Evolutionary conservation across 495 filamentous ascomycete species (phyloP), one percentile per base, ranked within the genome.

Genomic region (Annulohypoxylon nitens): DNA sequence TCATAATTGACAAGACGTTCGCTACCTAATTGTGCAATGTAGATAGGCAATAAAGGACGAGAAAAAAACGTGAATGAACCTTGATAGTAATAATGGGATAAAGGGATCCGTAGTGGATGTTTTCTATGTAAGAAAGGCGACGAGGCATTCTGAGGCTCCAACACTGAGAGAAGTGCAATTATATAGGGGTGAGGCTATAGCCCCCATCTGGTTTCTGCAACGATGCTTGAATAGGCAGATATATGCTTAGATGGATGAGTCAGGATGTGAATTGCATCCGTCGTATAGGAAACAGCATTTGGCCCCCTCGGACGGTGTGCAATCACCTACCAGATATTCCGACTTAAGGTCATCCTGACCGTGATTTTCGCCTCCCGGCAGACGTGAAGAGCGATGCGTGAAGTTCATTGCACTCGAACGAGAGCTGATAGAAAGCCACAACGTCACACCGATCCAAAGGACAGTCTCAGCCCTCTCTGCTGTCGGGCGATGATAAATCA

Each of bases 131-230:
- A 50, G 18, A 50, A 50, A 50, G 47, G 18, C 7, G 47, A 20
- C 47, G 20, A 50, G 47, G 47, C 47, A 50, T 20, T 47, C 6
- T 20, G 47, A 20, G 47, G 47, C 14, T 50, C 47, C 6, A 50
- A 50, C 16, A 50, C 16, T 20, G 20, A 20, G 47, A 50, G 18
- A 50, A 50, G 18, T 20, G 16, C 20, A 50, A 25, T 50, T 50
- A 50, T 50, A 50, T 50, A 50, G 47, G 47, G n/a, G 47, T 20
- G 20, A 50, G 47, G 47, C 47, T 50, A 20, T 50, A 50, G 47
- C 47, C 47, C 47, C 47, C 47, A 50, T 50, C 47, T 20, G 7
- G 20, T 25, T n/a, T 11, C 4, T 3, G 9, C 5, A n/a, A 50
- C 47, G 7, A 50, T n/a, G 20, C n/a, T 23, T 18, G 47, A n/a